These are phyloP conservation scores for Herpetomonas tarakana DNA, from an alignment of 208 protist genomes.

Conservation along the genomic window DNA sequence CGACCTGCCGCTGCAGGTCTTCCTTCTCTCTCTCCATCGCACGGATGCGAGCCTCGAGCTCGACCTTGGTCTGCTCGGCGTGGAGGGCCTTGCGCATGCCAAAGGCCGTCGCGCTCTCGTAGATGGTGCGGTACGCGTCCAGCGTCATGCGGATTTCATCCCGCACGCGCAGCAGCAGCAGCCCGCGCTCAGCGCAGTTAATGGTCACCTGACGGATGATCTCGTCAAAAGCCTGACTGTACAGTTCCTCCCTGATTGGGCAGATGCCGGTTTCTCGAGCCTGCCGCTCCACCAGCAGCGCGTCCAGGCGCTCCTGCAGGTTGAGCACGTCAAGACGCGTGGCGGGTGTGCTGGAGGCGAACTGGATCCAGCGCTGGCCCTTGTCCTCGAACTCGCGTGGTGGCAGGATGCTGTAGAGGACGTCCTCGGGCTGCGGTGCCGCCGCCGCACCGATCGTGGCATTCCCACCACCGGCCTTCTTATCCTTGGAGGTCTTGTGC, in stretches of 20 bases:
- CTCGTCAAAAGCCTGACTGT: conserved; percentile 96
- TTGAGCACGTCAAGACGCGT: conserved; percentile 90
- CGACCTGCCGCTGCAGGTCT: conserved; percentile 90
- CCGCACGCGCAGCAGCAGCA: conserved; percentile 96
- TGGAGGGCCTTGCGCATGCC: conserved; percentile 98
- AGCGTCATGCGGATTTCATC: conserved; percentile 95
- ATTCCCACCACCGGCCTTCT: conserved; percentile 16
- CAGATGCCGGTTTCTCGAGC: conserved; percentile 98
- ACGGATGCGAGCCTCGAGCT: conserved; percentile 93
- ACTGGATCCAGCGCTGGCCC: conserved; percentile 86
- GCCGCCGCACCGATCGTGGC: neutral
- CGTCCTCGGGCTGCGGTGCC: conserved; percentile 78
- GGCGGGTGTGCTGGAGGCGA: conserved; percentile 83
- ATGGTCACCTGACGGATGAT: conserved; percentile 99
- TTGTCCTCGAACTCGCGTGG: conserved; percentile 87
- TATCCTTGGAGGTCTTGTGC: conserved; percentile 41
- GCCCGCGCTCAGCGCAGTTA: conserved; percentile 96
- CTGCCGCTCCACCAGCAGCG: conserved; percentile 91
- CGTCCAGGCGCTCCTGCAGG: conserved; percentile 95
- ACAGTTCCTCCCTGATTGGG: conserved; percentile 98
- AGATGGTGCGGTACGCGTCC: conserved; percentile 82
- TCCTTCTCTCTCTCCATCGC: conserved; percentile 93
- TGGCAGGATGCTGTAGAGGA: conserved; percentile 90
- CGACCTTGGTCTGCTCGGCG: conserved; percentile 95
- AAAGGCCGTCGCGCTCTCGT: conserved; percentile 90